phyloP scores from a whole-genome alignment of 495 filamentous ascomycete genomes.

The Penicillium malachiteum region DNA sequence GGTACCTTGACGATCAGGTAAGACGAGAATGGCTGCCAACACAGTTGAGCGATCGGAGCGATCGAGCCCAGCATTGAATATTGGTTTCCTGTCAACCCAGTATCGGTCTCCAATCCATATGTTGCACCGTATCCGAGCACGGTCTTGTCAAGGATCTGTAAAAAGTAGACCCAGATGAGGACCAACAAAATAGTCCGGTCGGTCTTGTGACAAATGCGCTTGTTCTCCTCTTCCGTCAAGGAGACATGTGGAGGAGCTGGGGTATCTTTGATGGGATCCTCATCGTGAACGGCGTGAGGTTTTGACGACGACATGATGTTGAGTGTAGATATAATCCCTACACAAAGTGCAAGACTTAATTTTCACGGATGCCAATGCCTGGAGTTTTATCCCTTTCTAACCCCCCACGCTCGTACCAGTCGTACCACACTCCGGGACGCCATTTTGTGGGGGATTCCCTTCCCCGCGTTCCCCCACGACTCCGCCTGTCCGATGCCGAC shows the following conservation, averaged over 20 bases:
- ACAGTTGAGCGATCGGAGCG: constrained; percentile 61
- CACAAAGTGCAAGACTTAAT: too few relatives aligned
- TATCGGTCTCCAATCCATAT: constrained; percentile 58
- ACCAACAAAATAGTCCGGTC: constrained; percentile 58
- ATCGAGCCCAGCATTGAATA: constrained; percentile 64
- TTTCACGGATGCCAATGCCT: too few relatives aligned
- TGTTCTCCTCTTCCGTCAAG: constrained; percentile 51
- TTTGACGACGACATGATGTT: constrained; percentile 25
- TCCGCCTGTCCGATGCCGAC: not conserved
- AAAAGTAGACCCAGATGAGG: constrained; percentile 64
- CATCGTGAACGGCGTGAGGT: constrained; percentile 16
- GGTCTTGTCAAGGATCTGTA: constrained; percentile 64
- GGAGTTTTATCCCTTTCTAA: constrained; percentile 3
- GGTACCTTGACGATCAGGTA: constrained; percentile 65
- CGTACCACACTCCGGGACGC: too few relatives aligned
- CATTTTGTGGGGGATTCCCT: constrained; percentile 6
- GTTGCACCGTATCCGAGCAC: constrained; percentile 63
- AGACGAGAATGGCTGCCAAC: constrained; percentile 66
- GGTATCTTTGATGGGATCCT: constrained; percentile 9
- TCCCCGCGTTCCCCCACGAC: constrained; percentile 19
- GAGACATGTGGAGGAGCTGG: constrained; percentile 26
- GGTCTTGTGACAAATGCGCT: constrained; percentile 60
- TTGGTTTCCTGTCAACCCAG: constrained; percentile 53
- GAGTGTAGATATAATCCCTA: not conserved
- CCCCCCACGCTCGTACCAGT: constrained; percentile 6